Conservation (phyloP, 2,329 filamentous ascomycete genomes). For the Cytospora piceae region DNA sequence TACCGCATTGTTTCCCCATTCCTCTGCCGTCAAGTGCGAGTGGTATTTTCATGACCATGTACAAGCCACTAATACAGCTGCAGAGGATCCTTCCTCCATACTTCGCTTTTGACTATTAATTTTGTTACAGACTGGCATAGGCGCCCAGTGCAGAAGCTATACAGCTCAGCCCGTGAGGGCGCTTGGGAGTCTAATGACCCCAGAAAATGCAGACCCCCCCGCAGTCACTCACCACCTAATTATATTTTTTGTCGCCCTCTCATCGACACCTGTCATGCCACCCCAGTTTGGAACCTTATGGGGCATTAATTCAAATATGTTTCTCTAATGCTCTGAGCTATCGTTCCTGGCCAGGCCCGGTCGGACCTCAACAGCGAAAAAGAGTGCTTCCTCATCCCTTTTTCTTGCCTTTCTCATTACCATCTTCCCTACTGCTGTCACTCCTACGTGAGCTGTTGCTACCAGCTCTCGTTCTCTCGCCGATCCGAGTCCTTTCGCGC, state of each 20-base stretch:
- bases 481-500: conserved; percentile 49
- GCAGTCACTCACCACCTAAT: background rate
- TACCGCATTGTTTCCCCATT: no score
- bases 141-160: background rate
- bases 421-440: conserved; percentile 6
- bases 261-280: background rate
- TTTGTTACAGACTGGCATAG: background rate
- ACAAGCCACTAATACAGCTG: background rate
- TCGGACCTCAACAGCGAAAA: background rate
- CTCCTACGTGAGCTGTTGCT: conserved; percentile 12
- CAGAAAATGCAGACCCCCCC: background rate
- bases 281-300: background rate
- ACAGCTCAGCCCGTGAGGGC: conserved; percentile 11
- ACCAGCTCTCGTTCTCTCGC: conserved; percentile 31
- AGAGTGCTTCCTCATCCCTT: background rate
- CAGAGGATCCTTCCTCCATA: background rate
- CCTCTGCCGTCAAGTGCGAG: no score
- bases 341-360: background rate
- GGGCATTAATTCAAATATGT: background rate
- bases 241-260: background rate
- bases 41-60: background rate
- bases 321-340: background rate
- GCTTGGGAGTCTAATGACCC: conserved; percentile 5
- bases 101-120: background rate
- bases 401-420: conserved; percentile 11